Base-by-base conservation (phyloP, 805 yeast species). In the Barnettozyma pratensis region DNA sequence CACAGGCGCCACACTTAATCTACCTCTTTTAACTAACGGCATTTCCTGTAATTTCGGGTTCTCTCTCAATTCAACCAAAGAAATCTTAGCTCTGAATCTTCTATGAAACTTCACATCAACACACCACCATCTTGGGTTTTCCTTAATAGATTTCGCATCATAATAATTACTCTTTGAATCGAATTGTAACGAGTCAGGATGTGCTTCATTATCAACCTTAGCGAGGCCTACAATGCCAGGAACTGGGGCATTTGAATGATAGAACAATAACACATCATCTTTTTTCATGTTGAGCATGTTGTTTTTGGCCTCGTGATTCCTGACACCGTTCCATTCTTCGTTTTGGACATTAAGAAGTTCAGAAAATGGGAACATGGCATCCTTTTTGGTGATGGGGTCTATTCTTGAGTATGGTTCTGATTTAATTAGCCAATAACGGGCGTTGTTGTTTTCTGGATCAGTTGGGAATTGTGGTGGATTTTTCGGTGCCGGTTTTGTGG, bases 271-370 rank as follows among this genome's bases (percentile, higher is more conserved):
- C 7, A 70, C 46, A 49, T 79, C 84, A 12, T 72, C 76, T 38
- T 54, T 54, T 19, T 61, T 51, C 84, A 80, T 80, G 37, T 65
- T 63, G 19, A 70, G 54, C 71, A 79, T 68, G 50, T 72, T 69
- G 53, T 78, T 80, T 50, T 74, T 66, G 1, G 84, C 83, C 61
- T 79, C 83, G 51, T 72, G 72, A 57, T 79, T 79, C 41, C 85
- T 65, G 9, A 79, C 83, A 1, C 85, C 84, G 52, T 77, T 79
- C 84, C 84, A 79, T n/a, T 75, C 70, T 45, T 75, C 76, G 1
- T 51, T 51, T 5, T 60, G 65, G 7, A 67, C 72, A 6, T 66
- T 54, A 14, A 68, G 57, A 10, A 79, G 61, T 31, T 73, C 77
- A 7, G 64, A 65, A 6, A 79, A 63, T 5, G 81, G 68, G 57